These are phyloP conservation scores for Odontarrhena argentea DNA, from an alignment of 345 rosid species.

Conservation along the genomic window DNA sequence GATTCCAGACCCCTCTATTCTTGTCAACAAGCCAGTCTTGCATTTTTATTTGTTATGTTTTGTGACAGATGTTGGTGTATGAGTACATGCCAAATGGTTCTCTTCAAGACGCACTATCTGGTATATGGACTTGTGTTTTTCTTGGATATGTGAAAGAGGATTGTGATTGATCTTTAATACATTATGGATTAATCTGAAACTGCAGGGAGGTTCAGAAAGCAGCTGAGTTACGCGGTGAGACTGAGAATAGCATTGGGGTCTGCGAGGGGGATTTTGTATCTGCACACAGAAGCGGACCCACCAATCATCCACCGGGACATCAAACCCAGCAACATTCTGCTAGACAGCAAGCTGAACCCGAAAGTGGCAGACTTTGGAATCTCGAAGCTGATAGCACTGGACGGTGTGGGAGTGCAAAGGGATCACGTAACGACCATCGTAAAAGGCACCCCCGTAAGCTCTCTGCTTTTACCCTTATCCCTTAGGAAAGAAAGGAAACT, in stretches of 20 bases:
- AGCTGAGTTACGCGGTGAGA: slow-evolving; percentile 39
- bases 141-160: neutral
- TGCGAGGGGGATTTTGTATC: slow-evolving; percentile 55
- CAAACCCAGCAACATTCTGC: slow-evolving; percentile 55
- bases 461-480: neutral
- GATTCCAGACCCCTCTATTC: neutral
- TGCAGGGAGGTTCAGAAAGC: slow-evolving; percentile 41
- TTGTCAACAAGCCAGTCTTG: neutral
- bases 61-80: slow-evolving; percentile 55
- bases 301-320: slow-evolving; percentile 58
- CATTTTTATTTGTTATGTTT: neutral
- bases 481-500: neutral
- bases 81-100: slow-evolving; percentile 62
- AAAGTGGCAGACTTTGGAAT: slow-evolving; percentile 65
- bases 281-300: slow-evolving; percentile 60
- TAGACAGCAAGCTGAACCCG: slow-evolving; percentile 49
- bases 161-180: neutral
- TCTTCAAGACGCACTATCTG: slow-evolving; percentile 50
- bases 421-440: slow-evolving; percentile 52
- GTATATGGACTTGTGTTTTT: slow-evolving; percentile 28
- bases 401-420: slow-evolving; percentile 39
- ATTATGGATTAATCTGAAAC: slow-evolving; percentile 4
- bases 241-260: slow-evolving; percentile 51
- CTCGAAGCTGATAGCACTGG: slow-evolving; percentile 51
- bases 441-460: slow-evolving; percentile 54